Percentiles rank a stretch among this genome's conserved stretches.
Conservation (phyloP, 768 basidiomycete genomes). For the Suillus paluster region DNA sequence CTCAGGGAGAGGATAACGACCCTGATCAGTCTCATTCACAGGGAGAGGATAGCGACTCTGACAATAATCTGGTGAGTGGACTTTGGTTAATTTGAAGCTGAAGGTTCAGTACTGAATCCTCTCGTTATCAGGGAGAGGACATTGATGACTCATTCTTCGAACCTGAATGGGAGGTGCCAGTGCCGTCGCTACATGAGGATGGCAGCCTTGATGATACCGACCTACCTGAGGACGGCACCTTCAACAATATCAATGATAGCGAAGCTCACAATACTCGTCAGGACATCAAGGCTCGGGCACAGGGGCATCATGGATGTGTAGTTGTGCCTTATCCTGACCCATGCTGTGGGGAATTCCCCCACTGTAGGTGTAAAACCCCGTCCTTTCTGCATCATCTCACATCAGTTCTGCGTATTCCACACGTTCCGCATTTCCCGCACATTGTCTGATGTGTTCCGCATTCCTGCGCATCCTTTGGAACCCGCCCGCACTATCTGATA, state of each 20-base stretch:
- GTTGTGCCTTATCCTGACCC: not conserved
- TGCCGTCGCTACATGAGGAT: not conserved
- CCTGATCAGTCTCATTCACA: not conserved
- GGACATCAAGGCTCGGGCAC: not conserved
- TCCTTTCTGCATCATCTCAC: too few relatives aligned
- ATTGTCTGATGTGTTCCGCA: too few relatives aligned
- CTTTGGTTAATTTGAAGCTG: not conserved
- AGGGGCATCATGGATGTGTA: not conserved
- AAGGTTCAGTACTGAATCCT: not conserved
- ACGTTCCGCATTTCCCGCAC: too few relatives aligned
- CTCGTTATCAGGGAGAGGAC: not conserved
- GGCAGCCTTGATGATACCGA: not conserved
- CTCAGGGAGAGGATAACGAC: not conserved
- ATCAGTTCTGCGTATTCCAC: too few relatives aligned
- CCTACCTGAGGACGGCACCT: not conserved
- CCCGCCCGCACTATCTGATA: too few relatives aligned
- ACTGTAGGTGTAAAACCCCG: too few relatives aligned
- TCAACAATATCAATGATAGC: not conserved
- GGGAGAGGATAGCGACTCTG: not conserved
- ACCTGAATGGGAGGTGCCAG: not conserved
- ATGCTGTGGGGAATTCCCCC: too few relatives aligned
- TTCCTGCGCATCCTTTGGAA: too few relatives aligned
- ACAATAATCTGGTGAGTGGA: not conserved
- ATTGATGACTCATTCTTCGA: not conserved
- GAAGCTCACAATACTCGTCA: not conserved